These are phyloP conservation scores for Torulaspora microellipsoides DNA, from an alignment of 805 yeast genomes.

Conservation along the genomic window DNA sequence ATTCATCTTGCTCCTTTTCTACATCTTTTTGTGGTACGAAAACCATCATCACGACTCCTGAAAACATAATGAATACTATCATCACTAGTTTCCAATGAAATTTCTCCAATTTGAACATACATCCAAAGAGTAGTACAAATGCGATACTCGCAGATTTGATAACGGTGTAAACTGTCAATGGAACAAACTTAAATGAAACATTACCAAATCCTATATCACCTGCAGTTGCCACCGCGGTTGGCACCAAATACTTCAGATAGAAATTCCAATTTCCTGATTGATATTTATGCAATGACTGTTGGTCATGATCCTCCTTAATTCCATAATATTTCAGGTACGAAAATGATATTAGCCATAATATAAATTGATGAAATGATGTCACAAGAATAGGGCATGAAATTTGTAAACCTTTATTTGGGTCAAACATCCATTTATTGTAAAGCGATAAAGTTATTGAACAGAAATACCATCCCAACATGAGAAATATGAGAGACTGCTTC, in stretches of 20 bases:
- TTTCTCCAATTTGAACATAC: constrained; percentile 70
- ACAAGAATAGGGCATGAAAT: constrained; percentile 80
- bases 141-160: constrained; percentile 83
- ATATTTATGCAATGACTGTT: background rate
- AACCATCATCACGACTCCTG: constrained; percentile 88
- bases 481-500: constrained; percentile 10
- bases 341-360: constrained; percentile 50
- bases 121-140: constrained; percentile 85
- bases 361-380: constrained; percentile 79
- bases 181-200: constrained; percentile 70
- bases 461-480: constrained; percentile 57
- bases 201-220: constrained; percentile 95
- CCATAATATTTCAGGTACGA: constrained; percentile 35
- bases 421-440: constrained; percentile 98
- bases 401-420: constrained; percentile 56
- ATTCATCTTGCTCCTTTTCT: constrained; percentile 19
- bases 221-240: constrained; percentile 83
- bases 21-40: constrained; percentile 38
- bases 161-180: constrained; percentile 86
- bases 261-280: constrained; percentile 28
- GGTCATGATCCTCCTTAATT: background rate
- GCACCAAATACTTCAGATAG: constrained; percentile 56
- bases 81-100: constrained; percentile 62
- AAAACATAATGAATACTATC: constrained; percentile 74
- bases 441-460: constrained; percentile 66